These are phyloP conservation scores for Perilla frutescens DNA, from an alignment of 257 asterid genomes.

Conservation along the genomic window DNA sequence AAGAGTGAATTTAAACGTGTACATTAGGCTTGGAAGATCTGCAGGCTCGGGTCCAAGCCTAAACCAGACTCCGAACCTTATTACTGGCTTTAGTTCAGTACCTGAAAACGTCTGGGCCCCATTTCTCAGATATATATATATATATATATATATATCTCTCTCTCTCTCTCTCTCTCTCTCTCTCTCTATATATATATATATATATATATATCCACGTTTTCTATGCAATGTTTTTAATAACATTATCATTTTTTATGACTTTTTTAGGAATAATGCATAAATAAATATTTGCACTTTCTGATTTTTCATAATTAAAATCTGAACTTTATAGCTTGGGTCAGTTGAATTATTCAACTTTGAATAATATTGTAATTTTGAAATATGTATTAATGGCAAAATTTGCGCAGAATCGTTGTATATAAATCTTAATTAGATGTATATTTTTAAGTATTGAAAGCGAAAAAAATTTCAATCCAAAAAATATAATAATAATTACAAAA, in stretches of 20 bases:
- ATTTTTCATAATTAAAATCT: neutral
- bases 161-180: no score
- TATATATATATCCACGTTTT: neutral
- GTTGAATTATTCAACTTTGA: no score
- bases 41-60: conserved; percentile 37
- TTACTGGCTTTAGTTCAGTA: conserved; percentile 14
- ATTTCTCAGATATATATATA: neutral
- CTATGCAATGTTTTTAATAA: neutral
- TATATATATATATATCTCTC: no score
- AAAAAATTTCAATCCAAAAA: no score
- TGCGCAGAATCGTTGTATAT: no score
- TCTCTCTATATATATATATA: no score
- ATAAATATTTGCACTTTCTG: neutral
- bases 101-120: conserved; percentile 35
- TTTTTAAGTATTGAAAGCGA: no score
- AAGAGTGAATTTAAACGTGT: conserved; percentile 7
- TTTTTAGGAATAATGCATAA: neutral
- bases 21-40: conserved; percentile 51
- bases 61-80: conserved; percentile 24
- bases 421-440: no score
- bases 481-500: no score
- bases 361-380: no score
- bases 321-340: no score
- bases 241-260: neutral
- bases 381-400: no score